phyloP scores from a whole-genome alignment of 1,284 basidiomycete genomes.

The Rhodotorula sp. region DNA sequence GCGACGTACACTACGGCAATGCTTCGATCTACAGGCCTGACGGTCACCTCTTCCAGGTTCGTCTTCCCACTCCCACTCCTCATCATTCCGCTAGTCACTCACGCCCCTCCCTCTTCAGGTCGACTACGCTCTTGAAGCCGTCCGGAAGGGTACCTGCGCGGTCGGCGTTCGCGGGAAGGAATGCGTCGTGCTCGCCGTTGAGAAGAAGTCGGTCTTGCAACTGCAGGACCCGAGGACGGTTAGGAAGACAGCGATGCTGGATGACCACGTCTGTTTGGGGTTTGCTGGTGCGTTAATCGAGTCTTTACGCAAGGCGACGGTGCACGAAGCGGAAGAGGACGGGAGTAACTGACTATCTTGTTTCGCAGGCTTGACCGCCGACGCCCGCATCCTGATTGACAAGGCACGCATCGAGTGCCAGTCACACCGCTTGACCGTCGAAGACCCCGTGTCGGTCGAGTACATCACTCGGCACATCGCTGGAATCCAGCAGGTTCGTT shows the following conservation, averaged over 20 bases:
- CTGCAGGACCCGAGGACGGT: constrained; percentile 97
- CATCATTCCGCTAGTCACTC: background rate
- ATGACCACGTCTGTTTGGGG: constrained; percentile 95
- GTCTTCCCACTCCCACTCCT: background rate
- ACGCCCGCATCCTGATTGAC: constrained; percentile 96
- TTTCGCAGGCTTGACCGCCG: constrained; percentile 81
- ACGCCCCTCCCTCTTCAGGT: constrained; percentile 58
- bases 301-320: background rate
- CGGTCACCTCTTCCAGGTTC: constrained; percentile 85
- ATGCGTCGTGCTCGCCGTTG: constrained; percentile 94
- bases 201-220: constrained; percentile 94
- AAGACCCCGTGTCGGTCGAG: constrained; percentile 96
- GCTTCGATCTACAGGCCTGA: constrained; percentile 75
- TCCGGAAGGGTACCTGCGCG: constrained; percentile 94
- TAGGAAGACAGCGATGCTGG: constrained; percentile 96
- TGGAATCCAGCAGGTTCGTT: constrained; percentile 86
- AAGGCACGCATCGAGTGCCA: constrained; percentile 98
- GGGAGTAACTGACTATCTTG: background rate
- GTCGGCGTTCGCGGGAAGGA: constrained; percentile 94
- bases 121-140: constrained; percentile 96
- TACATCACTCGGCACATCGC: constrained; percentile 98
- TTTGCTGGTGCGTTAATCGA: constrained; percentile 73
- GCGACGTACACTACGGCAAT: no score
- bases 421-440: constrained; percentile 93
- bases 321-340: background rate